These are phyloP conservation scores for Acorus gramineus DNA, from an alignment of 106 monocot species.

Conservation along the genomic window DNA sequence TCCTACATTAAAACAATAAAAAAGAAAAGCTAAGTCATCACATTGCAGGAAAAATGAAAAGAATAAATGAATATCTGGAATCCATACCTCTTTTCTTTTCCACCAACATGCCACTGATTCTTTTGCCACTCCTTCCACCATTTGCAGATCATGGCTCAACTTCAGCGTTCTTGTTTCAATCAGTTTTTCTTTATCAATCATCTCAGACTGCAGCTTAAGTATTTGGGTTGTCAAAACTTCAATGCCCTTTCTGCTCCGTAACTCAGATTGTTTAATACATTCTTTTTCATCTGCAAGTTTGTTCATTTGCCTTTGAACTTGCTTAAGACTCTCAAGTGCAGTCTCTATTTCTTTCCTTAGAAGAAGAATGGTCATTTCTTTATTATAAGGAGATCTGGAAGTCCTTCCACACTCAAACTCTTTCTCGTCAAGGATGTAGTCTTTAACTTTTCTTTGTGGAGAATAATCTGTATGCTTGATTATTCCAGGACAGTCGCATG, in stretches of 20 bases:
- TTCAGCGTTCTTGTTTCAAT: constrained; percentile 27
- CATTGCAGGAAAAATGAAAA: not conserved
- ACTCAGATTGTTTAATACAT: constrained; percentile 23
- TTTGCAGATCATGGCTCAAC: constrained; percentile 29
- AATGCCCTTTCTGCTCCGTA: constrained; percentile 24
- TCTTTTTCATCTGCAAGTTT: constrained; percentile 40
- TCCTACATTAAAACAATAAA: constrained; percentile 16
- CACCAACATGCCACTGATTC: constrained; percentile 26
- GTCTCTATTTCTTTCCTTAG: constrained; percentile 45
- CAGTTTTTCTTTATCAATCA: constrained; percentile 39
- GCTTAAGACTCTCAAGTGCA: constrained; percentile 32
- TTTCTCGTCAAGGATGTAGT: not conserved
- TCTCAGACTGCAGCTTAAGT: constrained; percentile 25
- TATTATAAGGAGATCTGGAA: constrained; percentile 10
- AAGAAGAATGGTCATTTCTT: constrained; percentile 20
- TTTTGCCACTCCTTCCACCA: constrained; percentile 19
- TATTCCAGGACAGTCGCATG: too few species aligned
- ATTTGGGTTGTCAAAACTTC: constrained; percentile 37
- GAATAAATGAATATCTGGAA: not conserved
- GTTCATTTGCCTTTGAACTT: constrained; percentile 40
- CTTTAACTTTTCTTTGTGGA: not conserved
- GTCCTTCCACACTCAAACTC: not conserved
- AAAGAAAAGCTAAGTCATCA: not conserved
- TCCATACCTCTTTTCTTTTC: constrained; percentile 51
- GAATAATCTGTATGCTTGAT: not conserved